phyloP scores from a whole-genome alignment of 805 yeast genomes.

The Wickerhamomyces mucosus region DNA sequence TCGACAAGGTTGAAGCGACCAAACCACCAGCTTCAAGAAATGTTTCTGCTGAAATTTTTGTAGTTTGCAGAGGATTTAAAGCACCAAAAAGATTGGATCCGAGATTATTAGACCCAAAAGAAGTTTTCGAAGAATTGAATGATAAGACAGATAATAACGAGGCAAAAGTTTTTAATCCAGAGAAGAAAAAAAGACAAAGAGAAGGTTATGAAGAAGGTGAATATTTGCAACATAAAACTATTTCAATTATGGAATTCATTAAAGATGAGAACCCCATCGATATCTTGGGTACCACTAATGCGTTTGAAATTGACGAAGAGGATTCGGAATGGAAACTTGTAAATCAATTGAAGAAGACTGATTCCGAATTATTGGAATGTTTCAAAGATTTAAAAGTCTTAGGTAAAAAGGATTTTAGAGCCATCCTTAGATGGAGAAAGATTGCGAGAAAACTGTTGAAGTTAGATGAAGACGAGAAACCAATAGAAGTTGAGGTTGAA shows the following conservation, averaged over 20 bases:
- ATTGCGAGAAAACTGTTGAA: conserved; percentile 74
- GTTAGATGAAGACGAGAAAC: conserved; percentile 44
- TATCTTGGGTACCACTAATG: conserved; percentile 63
- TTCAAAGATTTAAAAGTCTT: conserved; percentile 86
- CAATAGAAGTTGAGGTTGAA: conserved; percentile 43
- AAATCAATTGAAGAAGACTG: conserved; percentile 65
- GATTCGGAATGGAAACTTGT: conserved; percentile 68
- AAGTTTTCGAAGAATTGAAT: conserved; percentile 87
- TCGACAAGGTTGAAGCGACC: conserved; percentile 96
- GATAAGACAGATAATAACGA: conserved; percentile 72
- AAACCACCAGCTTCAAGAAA: conserved; percentile 99
- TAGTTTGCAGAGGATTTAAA: conserved; percentile 90
- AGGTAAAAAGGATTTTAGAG: conserved; percentile 89
- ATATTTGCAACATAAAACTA: conserved; percentile 55
- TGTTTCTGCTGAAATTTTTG: conserved; percentile 98
- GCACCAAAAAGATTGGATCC: conserved; percentile 96
- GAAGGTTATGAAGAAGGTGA: conserved; percentile 97
- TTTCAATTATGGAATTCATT: conserved; percentile 74
- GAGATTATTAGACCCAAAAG: conserved; percentile 79
- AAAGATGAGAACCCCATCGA: conserved; percentile 76
- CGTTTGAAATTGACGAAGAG: conserved; percentile 46
- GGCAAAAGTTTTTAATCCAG: conserved; percentile 92
- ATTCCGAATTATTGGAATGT: conserved; percentile 71
- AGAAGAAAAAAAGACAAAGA: conserved; percentile 80
- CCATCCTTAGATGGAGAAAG: conserved; percentile 79